Conservation (phyloP, 1,284 basidiomycete genomes). For the Cutaneotrichosporon daszewskae region DNA sequence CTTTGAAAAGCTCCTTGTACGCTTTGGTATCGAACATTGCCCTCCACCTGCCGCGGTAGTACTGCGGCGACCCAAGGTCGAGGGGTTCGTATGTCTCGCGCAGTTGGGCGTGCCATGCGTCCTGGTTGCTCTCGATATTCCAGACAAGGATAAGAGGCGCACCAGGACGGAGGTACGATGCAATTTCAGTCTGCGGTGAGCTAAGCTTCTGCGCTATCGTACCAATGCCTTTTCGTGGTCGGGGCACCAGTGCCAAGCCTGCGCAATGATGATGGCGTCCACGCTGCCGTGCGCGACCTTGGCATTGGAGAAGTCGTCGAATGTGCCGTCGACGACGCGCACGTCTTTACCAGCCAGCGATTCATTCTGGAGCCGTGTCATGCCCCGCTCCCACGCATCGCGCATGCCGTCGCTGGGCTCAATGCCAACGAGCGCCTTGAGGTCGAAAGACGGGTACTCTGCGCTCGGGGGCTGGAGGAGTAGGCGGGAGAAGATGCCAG, state of each 20-base stretch:
- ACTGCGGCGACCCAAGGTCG: constrained; percentile 41
- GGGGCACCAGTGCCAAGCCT: constrained; percentile 47
- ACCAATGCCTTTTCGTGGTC: constrained; percentile 42
- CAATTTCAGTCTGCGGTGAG: constrained; percentile 33
- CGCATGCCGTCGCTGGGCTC: constrained; percentile 50
- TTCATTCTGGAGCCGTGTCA: constrained; percentile 8
- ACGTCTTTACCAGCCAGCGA: constrained; percentile 5
- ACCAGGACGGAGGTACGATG: constrained; percentile 41
- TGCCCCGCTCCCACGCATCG: constrained; percentile 29
- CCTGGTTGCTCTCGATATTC: constrained; percentile 36
- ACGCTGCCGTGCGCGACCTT: constrained; percentile 26
- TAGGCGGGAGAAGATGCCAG: constrained; percentile 49
- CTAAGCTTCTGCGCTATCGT: constrained; percentile 19
- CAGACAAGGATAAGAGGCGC: constrained; percentile 45
- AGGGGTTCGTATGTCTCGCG: constrained; percentile 30
- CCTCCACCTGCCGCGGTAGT: constrained; percentile 36
- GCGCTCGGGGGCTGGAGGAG: constrained; percentile 37
- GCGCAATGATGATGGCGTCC: constrained; percentile 46
- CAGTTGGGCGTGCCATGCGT: constrained; percentile 21
- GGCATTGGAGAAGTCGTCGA: constrained; percentile 39
- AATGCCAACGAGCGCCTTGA: constrained; percentile 39
- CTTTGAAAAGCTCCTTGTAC: constrained; percentile 31
- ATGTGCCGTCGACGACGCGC: constrained; percentile 40
- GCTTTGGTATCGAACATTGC: constrained; percentile 30
- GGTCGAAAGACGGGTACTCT: constrained; percentile 33